These are phyloP conservation scores for Yarrowia deformans DNA, from an alignment of 805 yeast species.

Conservation along the genomic window DNA sequence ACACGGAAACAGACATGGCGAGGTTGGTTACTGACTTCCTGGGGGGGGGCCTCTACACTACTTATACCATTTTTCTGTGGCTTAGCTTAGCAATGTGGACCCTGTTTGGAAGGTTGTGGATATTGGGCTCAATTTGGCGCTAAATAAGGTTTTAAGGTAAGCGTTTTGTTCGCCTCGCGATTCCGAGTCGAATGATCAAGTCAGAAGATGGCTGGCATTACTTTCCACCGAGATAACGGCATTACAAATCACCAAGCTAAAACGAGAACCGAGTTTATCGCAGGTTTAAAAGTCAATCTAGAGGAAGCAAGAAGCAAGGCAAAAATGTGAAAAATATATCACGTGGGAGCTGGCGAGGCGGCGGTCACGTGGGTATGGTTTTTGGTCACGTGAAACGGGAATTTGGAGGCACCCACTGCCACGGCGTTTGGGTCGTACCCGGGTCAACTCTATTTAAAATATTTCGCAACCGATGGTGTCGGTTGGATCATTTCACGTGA, in stretches of 20 bases:
- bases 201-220: background rate
- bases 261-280: slow-evolving; percentile 19
- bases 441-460: slow-evolving; percentile 19
- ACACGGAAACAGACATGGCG: slow-evolving; percentile 48
- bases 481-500: slow-evolving; percentile 8
- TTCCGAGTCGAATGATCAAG: background rate
- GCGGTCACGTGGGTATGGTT: background rate
- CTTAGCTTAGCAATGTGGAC: background rate
- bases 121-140: background rate
- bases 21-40: background rate
- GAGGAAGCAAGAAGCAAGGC: background rate
- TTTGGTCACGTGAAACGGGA: background rate
- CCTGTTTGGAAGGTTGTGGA: background rate
- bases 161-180: background rate
- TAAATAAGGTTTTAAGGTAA: background rate
- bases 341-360: too few species aligned
- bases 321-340: background rate
- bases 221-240: background rate
- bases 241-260: background rate
- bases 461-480: background rate
- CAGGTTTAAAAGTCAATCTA: background rate
- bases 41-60: background rate
- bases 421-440: background rate
- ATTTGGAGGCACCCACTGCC: too few species aligned
- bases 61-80: slow-evolving; percentile 11